Percentiles rank a stretch among this genome's conserved stretches.
Evolutionary conservation across 116 monocot genomes (phyloP).

Genomic region (Iris pallida): DNA sequence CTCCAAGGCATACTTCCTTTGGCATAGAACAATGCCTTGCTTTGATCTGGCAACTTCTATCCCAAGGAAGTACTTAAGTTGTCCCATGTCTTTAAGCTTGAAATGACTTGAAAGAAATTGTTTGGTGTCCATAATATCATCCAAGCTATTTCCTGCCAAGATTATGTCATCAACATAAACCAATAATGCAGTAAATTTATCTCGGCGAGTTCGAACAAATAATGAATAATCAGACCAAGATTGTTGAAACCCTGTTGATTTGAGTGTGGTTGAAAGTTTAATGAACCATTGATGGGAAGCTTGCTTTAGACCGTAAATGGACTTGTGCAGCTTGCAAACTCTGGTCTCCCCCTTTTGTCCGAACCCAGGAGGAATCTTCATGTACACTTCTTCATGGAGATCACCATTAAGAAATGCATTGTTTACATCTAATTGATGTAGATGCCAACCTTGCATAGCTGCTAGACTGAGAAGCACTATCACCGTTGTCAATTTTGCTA

Average conservation of each 20-base stretch:
- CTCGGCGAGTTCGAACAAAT: neutral
- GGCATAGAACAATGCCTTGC: neutral
- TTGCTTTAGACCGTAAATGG: neutral
- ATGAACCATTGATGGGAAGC: neutral
- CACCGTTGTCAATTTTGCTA: neutral
- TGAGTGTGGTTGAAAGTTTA: neutral
- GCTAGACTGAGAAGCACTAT: neutral
- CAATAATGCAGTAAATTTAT: neutral
- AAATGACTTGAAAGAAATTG: neutral
- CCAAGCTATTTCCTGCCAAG: neutral
- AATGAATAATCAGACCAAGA: neutral
- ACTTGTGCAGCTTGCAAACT: neutral
- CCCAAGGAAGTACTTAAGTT: neutral
- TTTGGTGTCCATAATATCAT: neutral
- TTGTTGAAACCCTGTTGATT: neutral
- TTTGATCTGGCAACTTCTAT: neutral
- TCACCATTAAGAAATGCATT: constrained; percentile 4
- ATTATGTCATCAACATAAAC: neutral
- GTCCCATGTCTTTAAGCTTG: neutral
- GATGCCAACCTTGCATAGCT: neutral
- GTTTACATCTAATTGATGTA: neutral
- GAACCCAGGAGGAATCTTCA: neutral
- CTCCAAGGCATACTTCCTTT: neutral
- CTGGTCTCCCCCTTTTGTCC: neutral
- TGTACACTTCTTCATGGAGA: neutral